Conservation (phyloP, 371 early-diverging fungal species). For the Smittium culicis region DNA sequence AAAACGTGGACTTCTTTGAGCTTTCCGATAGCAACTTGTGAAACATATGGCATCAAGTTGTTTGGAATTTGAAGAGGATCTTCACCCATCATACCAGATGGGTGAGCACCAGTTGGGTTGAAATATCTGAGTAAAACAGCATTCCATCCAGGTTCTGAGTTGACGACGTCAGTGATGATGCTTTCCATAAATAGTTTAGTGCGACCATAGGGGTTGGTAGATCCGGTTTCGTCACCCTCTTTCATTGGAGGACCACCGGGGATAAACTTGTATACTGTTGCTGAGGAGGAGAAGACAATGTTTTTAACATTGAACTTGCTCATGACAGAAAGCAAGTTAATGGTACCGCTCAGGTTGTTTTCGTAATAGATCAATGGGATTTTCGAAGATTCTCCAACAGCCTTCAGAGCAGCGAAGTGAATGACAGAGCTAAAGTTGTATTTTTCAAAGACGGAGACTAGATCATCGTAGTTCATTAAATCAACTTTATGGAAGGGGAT, state of each 20-base stretch:
- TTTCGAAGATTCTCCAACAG: conserved; percentile 63
- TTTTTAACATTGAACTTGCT: conserved; percentile 45
- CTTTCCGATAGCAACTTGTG: conserved; percentile 66
- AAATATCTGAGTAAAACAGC: conserved; percentile 73
- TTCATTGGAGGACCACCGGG: conserved; percentile 35
- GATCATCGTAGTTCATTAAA: no score
- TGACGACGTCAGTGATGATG: conserved; percentile 56
- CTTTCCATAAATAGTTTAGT: conserved; percentile 72
- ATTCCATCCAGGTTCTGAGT: conserved; percentile 41
- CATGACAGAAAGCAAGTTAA: conserved; percentile 55
- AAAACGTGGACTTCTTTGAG: conserved; percentile 56
- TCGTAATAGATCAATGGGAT: conserved; percentile 78
- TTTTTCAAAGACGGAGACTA: no score
- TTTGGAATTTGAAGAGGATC: conserved; percentile 65
- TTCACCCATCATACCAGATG: conserved; percentile 74
- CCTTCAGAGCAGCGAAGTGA: no score
- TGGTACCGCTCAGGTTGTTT: conserved; percentile 68
- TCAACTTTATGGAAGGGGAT: no score
- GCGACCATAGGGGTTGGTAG: conserved; percentile 73
- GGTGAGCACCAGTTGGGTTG: conserved; percentile 81
- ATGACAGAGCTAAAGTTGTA: no score
- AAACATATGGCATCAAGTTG: conserved; percentile 77
- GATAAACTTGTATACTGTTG: conserved; percentile 66
- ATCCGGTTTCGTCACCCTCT: conserved; percentile 30
- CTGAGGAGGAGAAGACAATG: conserved; percentile 77